Evolutionary conservation across 192 early-diverging fungal species (phyloP).

Genomic region (Lobulomyces angularis): DNA sequence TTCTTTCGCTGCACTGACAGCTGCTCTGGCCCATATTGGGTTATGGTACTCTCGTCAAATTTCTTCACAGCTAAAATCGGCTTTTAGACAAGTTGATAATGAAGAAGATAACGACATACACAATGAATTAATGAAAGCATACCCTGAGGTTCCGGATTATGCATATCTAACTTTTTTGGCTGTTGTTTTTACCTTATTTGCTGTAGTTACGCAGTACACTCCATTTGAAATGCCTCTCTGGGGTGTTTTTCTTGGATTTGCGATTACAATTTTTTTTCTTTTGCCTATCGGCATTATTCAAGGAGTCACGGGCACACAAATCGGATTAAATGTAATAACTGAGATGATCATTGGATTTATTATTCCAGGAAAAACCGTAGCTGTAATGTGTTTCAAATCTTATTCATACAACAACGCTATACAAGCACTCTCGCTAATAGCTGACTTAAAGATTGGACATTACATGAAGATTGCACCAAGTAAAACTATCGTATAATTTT

Average conservation of each 20-base stretch:
- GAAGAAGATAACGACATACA: constrained; percentile 51
- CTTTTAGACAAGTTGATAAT: not conserved
- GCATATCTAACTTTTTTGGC: constrained; percentile 39
- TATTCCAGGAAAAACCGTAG: constrained; percentile 65
- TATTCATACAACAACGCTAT: constrained; percentile 64
- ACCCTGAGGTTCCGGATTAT: constrained; percentile 56
- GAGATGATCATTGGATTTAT: constrained; percentile 77
- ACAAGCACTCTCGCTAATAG: constrained; percentile 62
- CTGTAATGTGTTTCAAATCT: constrained; percentile 78
- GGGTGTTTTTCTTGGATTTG: constrained; percentile 38
- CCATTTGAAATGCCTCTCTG: constrained; percentile 65
- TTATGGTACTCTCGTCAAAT: constrained; percentile 52
- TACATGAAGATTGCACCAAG: constrained; percentile 63
- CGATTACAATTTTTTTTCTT: constrained; percentile 48
- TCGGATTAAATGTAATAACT: constrained; percentile 71
- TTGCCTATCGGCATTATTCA: constrained; percentile 77
- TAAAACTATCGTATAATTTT: too few relatives aligned
- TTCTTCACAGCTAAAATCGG: constrained; percentile 18
- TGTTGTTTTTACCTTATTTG: constrained; percentile 23
- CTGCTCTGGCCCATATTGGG: constrained; percentile 43
- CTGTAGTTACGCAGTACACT: constrained; percentile 34
- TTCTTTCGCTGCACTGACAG: constrained; percentile 31
- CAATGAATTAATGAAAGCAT: constrained; percentile 56
- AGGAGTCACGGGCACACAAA: constrained; percentile 60
- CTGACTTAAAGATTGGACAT: constrained; percentile 68